Conservation (phyloP, 257 asterid genomes). For the Solanum neorickii region DNA sequence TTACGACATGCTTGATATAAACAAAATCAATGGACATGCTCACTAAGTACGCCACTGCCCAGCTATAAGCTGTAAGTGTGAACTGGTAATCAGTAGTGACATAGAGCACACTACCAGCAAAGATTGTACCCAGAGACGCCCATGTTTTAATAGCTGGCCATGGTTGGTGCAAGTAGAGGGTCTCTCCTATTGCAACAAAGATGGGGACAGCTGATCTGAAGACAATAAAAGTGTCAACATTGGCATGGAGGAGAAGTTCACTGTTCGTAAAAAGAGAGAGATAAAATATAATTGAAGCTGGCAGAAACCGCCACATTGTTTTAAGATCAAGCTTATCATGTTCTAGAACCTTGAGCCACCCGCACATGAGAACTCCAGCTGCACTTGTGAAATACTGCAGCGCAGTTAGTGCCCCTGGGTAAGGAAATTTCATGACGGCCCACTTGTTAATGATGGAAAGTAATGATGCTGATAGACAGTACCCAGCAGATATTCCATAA, state of each 20-base stretch:
- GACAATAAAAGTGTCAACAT: conserved; percentile 85
- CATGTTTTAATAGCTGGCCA: conserved; percentile 82
- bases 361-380: conserved; percentile 63
- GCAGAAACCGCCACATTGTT: conserved; percentile 90
- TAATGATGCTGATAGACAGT: conserved; percentile 79
- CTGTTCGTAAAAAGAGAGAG: conserved; percentile 82
- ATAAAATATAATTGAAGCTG: conserved; percentile 83
- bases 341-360: conserved; percentile 56
- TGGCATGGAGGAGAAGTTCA: conserved; percentile 93
- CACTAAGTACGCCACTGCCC: conserved; percentile 84
- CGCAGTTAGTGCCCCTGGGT: conserved; percentile 90
- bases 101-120: conserved; percentile 81
- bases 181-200: conserved; percentile 87
- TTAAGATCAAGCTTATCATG: conserved; percentile 70
- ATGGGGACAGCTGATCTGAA: conserved; percentile 93
- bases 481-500: conserved; percentile 90
- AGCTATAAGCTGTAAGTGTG: conserved; percentile 67
- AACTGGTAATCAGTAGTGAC: conserved; percentile 84
- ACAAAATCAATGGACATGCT: conserved; percentile 97
- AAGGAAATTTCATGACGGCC: conserved; percentile 96
- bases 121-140: conserved; percentile 69
- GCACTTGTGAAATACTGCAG: conserved; percentile 89
- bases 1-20: conserved; percentile 88
- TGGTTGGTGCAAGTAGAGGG: conserved; percentile 81
- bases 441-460: conserved; percentile 89